phyloP scores from a whole-genome alignment of 2,329 filamentous ascomycete species.

The Fusarium sp. region DNA sequence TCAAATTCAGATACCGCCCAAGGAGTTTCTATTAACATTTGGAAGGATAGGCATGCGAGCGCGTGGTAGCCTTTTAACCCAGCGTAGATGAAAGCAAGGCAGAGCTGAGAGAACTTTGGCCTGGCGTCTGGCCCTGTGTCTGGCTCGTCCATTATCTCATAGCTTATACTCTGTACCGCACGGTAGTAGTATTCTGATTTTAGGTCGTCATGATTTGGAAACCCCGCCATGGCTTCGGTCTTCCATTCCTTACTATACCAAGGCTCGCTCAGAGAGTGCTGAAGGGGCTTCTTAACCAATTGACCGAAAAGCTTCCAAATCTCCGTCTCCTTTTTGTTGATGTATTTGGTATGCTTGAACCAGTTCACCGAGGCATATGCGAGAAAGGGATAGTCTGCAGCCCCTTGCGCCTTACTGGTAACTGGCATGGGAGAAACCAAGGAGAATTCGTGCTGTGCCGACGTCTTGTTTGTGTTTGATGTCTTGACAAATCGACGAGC shows the following conservation, averaged over 20 bases:
- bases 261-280: not conserved
- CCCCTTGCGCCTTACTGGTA: accelerated
- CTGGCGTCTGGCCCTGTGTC: too few relatives aligned
- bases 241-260: not conserved
- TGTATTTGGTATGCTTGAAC: not conserved
- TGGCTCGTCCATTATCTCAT: accelerated
- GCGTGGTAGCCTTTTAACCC: not conserved
- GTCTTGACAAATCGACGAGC: not conserved
- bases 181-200: accelerated
- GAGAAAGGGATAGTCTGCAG: not conserved
- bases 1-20: accelerated
- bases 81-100: not conserved
- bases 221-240: accelerated
- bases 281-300: not conserved
- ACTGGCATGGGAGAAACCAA: accelerated
- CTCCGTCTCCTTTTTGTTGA: accelerated
- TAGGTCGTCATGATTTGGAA: not conserved
- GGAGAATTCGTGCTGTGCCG: accelerated
- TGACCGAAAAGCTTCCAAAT: not conserved
- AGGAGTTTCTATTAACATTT: accelerated
- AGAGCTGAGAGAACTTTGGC: not conserved
- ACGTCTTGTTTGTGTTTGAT: accelerated
- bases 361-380: not conserved
- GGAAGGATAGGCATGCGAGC: not conserved
- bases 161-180: accelerated